Base-by-base conservation (phyloP, 192 early-diverging fungal genomes). In the Umbelopsis vinacea region DNA sequence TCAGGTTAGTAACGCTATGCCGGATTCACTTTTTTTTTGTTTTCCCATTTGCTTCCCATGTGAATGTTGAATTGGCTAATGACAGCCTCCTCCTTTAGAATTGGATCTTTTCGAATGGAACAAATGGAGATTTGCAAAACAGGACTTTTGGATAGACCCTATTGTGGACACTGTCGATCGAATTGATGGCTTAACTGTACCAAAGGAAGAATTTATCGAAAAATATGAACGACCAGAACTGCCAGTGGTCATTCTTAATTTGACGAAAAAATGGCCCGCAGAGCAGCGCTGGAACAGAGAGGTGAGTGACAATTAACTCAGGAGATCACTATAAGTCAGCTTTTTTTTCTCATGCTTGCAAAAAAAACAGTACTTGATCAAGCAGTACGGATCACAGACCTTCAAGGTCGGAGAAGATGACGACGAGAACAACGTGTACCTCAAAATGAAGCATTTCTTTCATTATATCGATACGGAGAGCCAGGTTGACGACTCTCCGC, bases 341-440 rank as follows among this genome's bases (percentile, higher is more conserved):
- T 14, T 2, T 37, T 33, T 52, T 5, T 17, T 0, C 12, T 46
- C 10, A 50, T 19, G 15, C 2, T 12, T 3, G 7, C 1, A 21
- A 6, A n/a, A 15, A 17, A 35, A 54, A 24, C 37, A 74, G 68
- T 76, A 81, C 5, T 81, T 89, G 37, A 48, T 83, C 24, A 74
- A 74, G 46, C 76, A 80, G n/a, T 91, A 90, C 70, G 74, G 81
- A 33, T 74, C 81, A 35, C 84, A 93, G 66, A 83, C 85, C 55
- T 94, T 92, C 80, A 94, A 92, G 72, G 80, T 93, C 22, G 91
- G 93, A n/a, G 91, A 94, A 66, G 91, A 93, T 70, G 90, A 93
- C 69, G 83, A 93, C 57, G 91, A 86, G 19, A 79, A 90, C 53
- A 81, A 87, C 48, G 90, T 91, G 19, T 87, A 89, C 63, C 72